Evolutionary conservation across 148 eudicot species (phyloP).

Genomic region (Gaultheria prostrata): DNA sequence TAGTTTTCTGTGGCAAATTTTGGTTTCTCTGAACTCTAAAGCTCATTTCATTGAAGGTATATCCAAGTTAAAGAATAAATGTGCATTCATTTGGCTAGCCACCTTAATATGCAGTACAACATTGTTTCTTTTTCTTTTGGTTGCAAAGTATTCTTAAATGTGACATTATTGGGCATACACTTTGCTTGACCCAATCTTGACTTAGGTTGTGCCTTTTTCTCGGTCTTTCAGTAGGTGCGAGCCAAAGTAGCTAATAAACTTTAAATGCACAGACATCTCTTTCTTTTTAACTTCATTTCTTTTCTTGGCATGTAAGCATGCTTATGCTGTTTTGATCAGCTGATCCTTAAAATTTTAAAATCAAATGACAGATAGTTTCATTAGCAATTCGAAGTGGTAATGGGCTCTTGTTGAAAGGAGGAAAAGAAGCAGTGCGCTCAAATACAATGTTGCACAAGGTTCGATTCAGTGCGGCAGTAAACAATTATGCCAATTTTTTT

Average conservation of each 20-base stretch:
- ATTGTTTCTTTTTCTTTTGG: not conserved
- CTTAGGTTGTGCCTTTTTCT: not conserved
- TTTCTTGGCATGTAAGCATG: not conserved
- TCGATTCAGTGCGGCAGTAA: slow-evolving; percentile 9
- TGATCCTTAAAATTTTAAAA: not conserved
- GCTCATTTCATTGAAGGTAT: not conserved
- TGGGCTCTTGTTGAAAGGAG: slow-evolving; percentile 92
- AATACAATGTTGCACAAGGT: slow-evolving; percentile 90
- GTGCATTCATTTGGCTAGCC: not conserved
- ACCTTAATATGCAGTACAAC: not conserved
- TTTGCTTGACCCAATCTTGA: not conserved
- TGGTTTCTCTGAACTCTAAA: not conserved
- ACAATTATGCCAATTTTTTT: not conserved
- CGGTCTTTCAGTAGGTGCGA: not conserved
- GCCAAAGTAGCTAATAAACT: not conserved
- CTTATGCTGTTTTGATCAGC: not conserved
- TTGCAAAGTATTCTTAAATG: not conserved
- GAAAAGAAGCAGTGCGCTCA: slow-evolving; percentile 84
- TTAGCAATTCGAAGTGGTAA: slow-evolving; percentile 90
- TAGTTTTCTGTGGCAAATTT: not conserved
- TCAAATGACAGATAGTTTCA: slow-evolving; percentile 69
- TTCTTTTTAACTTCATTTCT: not conserved
- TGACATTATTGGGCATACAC: not conserved
- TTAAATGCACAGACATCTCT: not conserved
- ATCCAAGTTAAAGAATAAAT: not conserved